Evolutionary conservation across 73 alveolate genomes (phyloP).

Genomic region (Chromera velia): DNA sequence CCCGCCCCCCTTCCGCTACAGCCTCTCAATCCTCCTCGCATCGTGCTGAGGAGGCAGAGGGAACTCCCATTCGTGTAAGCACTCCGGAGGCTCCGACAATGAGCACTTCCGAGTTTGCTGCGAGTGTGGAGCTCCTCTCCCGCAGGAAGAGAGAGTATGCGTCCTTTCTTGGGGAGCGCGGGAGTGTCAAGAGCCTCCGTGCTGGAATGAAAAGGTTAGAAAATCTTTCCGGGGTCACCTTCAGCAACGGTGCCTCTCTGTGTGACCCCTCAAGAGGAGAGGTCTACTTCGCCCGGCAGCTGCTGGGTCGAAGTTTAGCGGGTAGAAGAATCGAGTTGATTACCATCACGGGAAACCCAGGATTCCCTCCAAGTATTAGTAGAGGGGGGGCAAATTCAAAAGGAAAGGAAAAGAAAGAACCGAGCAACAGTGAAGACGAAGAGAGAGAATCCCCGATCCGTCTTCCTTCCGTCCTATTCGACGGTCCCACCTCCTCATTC

Average conservation of each 20-base stretch:
- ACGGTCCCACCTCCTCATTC: no score
- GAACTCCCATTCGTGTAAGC: background rate
- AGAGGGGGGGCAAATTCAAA: no score
- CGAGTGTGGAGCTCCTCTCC: background rate
- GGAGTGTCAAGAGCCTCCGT: no score
- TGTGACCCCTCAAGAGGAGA: no score
- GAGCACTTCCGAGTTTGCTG: background rate
- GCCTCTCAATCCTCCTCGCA: no score
- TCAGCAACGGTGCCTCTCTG: background rate
- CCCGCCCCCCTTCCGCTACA: no score
- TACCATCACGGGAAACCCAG: slow-evolving; percentile 4
- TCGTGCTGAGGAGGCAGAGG: background rate
- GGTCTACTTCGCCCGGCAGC: slow-evolving; percentile 12
- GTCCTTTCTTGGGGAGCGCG: background rate
- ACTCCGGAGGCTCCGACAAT: background rate
- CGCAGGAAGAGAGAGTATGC: background rate
- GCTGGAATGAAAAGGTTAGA: background rate
- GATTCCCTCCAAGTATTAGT: no score
- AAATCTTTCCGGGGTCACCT: background rate
- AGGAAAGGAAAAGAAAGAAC: no score
- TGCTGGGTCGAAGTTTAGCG: slow-evolving; percentile 11
- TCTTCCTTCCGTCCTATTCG: no score
- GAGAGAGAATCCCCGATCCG: no score
- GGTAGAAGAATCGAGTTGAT: slow-evolving; percentile 20
- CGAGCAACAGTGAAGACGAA: no score